Base-by-base conservation (phyloP, 176 grass and related monocot species). In the Ensete glaucum region DNA sequence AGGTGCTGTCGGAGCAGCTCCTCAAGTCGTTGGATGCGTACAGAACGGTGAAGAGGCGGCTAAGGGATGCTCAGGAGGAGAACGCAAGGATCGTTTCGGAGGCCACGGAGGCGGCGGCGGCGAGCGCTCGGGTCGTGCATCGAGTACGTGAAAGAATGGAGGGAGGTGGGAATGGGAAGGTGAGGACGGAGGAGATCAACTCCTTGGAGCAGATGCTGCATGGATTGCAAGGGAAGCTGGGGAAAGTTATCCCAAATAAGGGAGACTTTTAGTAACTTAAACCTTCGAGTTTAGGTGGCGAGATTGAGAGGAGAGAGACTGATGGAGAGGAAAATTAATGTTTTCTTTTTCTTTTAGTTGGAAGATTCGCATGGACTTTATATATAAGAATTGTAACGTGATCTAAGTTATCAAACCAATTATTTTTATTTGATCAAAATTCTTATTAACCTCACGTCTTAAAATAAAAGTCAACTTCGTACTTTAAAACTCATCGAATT, bases 1-100 rank as follows among this genome's bases (percentile, higher is more conserved):
- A 72, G 49, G n/a, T 23, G 21, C 55, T 80, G 49, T 53, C 78
- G 21, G 78, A 80, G 69, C 78, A 80, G 56, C 78, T 80, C 48
- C 56, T 73, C 3, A 80, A 53, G 57, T 29, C 55, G 56, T 9
- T 80, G 3, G 78, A 80, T 1, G 48, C 43, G 21, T 72, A 64
- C 17, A 34, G 78, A 3, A 17, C n/a, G 69, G 73, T 72, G 69
- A 72, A 80, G 78, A 63, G 69, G 22, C 25, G 50, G 55, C 20
- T 73, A 21, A 63, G 25, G 34, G 78, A 80, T 2, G 43, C 19
- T 2, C 55, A 73, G 20, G 78, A 64, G 21, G 69, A 80, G 19
- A 80, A 73, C 3, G 68, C 34, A 5, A 79, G 53, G 53, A 55
- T 50, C 17, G 25, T 24, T 0, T 52, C 11, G 1, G 53, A 16